These are phyloP conservation scores for Microbotryum violaceum DNA, from an alignment of 1,284 basidiomycete species.

Conservation along the genomic window DNA sequence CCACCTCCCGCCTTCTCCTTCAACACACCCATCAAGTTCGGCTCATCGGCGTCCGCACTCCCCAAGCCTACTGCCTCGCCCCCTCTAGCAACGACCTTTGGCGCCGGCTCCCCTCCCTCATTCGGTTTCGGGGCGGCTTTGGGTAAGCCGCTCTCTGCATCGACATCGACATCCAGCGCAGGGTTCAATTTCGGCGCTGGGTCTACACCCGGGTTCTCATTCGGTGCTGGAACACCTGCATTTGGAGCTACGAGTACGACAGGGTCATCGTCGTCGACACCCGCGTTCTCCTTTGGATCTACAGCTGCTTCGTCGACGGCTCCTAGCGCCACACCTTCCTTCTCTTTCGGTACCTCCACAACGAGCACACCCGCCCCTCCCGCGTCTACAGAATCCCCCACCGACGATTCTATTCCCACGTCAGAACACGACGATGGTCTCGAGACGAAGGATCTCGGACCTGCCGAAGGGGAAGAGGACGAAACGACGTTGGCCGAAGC, in stretches of 20 bases:
- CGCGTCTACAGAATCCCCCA: neutral
- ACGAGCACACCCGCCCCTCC: neutral
- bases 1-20: slow-evolving; percentile 2
- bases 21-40: slow-evolving; percentile 7
- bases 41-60: neutral
- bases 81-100: slow-evolving; percentile 20
- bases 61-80: slow-evolving; percentile 14
- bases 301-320: neutral
- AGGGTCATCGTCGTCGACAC: neutral
- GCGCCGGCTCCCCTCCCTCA: slow-evolving; percentile 13
- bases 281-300: neutral
- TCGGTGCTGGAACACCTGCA: neutral
- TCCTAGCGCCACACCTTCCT: neutral
- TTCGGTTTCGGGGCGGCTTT: slow-evolving; percentile 29
- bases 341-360: neutral
- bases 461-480: slow-evolving; percentile 28
- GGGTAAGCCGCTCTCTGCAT: slow-evolving; percentile 9
- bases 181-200: neutral
- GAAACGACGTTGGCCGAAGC: slow-evolving; percentile 12
- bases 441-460: slow-evolving; percentile 14
- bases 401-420: neutral
- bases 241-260: neutral
- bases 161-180: neutral
- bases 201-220: slow-evolving; percentile 11
- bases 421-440: slow-evolving; percentile 2